Percentiles rank a stretch among this genome's conserved stretches.
phyloP scores from a whole-genome alignment of 768 basidiomycete genomes.

The Amanita muscaria region DNA sequence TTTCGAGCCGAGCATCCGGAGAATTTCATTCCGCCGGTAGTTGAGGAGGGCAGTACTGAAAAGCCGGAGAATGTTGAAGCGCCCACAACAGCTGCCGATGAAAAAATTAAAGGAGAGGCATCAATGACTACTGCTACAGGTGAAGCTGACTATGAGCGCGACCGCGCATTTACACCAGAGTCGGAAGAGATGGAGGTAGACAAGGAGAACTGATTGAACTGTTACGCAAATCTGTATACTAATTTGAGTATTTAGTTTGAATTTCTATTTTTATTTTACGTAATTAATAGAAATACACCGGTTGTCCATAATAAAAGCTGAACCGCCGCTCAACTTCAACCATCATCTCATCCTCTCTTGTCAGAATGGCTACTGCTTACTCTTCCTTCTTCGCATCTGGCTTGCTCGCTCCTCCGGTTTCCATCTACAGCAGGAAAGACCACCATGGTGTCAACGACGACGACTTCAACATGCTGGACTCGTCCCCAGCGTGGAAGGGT shows the following conservation, averaged over 20 bases:
- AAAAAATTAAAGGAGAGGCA: background rate
- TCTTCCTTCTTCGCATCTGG: constrained; percentile 68
- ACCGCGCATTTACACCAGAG: background rate
- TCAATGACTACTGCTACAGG: background rate
- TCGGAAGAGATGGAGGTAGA: constrained; percentile 3
- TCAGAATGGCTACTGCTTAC: constrained; percentile 32
- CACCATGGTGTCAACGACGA: background rate
- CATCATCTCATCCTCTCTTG: constrained; percentile 6
- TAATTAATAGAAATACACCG: background rate
- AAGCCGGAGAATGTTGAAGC: too few species aligned
- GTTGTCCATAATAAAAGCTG: too few species aligned
- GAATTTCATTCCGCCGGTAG: background rate
- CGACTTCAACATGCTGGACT: constrained; percentile 2
- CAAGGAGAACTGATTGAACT: background rate
- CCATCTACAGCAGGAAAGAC: background rate
- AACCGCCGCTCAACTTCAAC: too few species aligned
- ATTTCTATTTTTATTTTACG: constrained; percentile 1
- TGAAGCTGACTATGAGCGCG: background rate
- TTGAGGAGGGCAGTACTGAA: background rate
- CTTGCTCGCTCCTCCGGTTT: constrained; percentile 42
- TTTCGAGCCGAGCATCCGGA: background rate
- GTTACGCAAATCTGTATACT: background rate
- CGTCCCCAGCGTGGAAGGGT: background rate
- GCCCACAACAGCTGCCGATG: too few species aligned
- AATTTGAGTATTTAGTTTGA: too few species aligned